These are phyloP conservation scores for Aspergillus affinis DNA, from an alignment of 495 filamentous ascomycete genomes.

Conservation along the genomic window DNA sequence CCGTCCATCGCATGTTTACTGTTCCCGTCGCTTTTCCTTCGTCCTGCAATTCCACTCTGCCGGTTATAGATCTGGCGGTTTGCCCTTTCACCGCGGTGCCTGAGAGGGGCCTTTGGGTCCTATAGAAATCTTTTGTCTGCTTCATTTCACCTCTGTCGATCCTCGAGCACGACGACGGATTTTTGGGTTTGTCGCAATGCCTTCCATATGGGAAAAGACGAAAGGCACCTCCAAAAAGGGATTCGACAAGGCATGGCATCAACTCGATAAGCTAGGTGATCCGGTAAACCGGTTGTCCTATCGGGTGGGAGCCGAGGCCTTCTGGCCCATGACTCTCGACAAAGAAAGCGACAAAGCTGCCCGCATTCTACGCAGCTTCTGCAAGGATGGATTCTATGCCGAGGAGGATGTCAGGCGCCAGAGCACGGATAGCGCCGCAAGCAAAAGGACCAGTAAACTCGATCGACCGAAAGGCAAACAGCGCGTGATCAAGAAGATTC, in stretches of 20 bases:
- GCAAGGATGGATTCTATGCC: slow-evolving; percentile 67
- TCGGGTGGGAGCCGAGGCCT: slow-evolving; percentile 71
- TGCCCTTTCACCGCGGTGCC: not conserved
- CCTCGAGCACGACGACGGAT: not conserved
- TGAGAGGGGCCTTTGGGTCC: not conserved
- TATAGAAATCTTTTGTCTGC: not conserved
- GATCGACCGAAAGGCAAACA: slow-evolving; percentile 65
- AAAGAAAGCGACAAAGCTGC: slow-evolving; percentile 83
- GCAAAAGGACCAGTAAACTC: slow-evolving; percentile 36
- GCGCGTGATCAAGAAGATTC: slow-evolving; percentile 78
- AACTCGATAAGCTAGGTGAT: slow-evolving; percentile 55
- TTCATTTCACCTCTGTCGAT: slow-evolving; percentile 1
- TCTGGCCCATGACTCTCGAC: slow-evolving; percentile 79
- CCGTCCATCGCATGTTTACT: slow-evolving; percentile 15
- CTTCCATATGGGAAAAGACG: slow-evolving; percentile 39
- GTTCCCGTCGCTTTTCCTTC: slow-evolving; percentile 18
- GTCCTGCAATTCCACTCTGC: not conserved
- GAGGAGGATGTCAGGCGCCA: slow-evolving; percentile 29
- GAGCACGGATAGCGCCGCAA: slow-evolving; percentile 14
- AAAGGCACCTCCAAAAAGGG: slow-evolving; percentile 50
- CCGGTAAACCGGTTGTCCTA: slow-evolving; percentile 77
- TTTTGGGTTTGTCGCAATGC: slow-evolving; percentile 25
- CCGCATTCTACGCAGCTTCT: slow-evolving; percentile 76
- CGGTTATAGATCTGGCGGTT: slow-evolving; percentile 8
- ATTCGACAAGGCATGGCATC: slow-evolving; percentile 55